These are phyloP conservation scores for Coffea eugenioides DNA, from an alignment of 257 asterid genomes.

Conservation along the genomic window DNA sequence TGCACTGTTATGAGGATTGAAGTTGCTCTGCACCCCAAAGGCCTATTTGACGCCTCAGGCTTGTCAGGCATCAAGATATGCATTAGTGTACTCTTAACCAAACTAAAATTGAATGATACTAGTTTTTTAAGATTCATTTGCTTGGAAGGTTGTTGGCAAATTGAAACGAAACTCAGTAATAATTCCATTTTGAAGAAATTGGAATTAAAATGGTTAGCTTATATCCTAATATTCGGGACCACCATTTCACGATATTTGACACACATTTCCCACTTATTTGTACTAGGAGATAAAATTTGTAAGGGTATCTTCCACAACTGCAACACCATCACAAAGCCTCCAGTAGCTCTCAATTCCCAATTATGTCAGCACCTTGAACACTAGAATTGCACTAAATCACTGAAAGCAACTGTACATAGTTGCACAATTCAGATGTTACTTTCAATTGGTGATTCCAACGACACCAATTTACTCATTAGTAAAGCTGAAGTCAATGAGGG, in stretches of 20 bases:
- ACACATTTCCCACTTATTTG: not conserved
- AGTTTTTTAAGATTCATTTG: not conserved
- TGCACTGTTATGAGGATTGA: not conserved
- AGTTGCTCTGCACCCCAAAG: not conserved
- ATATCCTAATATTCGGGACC: not conserved
- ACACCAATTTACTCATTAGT: too few relatives aligned
- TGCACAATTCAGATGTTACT: not conserved
- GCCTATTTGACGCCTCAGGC: not conserved
- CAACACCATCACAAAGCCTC: not conserved
- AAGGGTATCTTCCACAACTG: too few relatives aligned
- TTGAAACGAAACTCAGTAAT: too few relatives aligned
- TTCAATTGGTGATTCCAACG: not conserved
- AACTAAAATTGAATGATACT: not conserved
- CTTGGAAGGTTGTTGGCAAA: not conserved
- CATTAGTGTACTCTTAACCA: not conserved
- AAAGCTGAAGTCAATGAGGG: too few relatives aligned
- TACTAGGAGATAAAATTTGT: not conserved
- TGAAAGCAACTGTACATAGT: not conserved
- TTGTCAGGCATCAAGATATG: not conserved
- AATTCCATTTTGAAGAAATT: not conserved
- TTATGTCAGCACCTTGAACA: not conserved
- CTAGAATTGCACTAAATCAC: not conserved
- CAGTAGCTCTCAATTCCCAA: not conserved
- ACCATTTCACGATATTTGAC: not conserved
- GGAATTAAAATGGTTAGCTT: not conserved